These are phyloP conservation scores for Yamadazyma aaseri DNA, from an alignment of 1,139 yeast genomes.

Conservation along the genomic window DNA sequence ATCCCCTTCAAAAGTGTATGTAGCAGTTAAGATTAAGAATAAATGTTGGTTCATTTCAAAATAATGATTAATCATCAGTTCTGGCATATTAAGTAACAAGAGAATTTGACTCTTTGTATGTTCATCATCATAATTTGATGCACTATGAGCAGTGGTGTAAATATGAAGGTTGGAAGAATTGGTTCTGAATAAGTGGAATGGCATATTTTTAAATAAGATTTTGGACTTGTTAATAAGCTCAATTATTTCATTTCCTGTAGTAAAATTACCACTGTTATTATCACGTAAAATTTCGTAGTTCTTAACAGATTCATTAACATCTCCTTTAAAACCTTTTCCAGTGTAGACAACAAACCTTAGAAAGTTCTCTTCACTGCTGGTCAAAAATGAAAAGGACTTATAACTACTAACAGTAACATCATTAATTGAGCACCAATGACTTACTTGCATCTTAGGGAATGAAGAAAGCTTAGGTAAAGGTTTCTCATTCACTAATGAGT, in stretches of 20 bases:
- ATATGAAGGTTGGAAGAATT: slow-evolving; percentile 38
- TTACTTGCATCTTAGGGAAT: slow-evolving; percentile 68
- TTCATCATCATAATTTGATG: slow-evolving; percentile 57
- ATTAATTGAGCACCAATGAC: slow-evolving; percentile 66
- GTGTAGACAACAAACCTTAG: slow-evolving; percentile 29
- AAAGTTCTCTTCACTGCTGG: slow-evolving; percentile 20
- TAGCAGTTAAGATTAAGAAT: slow-evolving; percentile 27
- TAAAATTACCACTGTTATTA: slow-evolving; percentile 6
- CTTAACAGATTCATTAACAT: slow-evolving; percentile 1
- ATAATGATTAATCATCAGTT: slow-evolving; percentile 22
- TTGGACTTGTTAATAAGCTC: slow-evolving; percentile 74
- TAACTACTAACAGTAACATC: slow-evolving; percentile 49
- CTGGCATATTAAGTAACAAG: slow-evolving; percentile 55
- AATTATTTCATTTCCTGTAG: slow-evolving; percentile 44
- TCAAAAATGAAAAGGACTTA: slow-evolving; percentile 22
- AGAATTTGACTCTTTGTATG: slow-evolving; percentile 59
- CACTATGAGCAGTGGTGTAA: slow-evolving; percentile 81
- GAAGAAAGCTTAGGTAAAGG: slow-evolving; percentile 55
- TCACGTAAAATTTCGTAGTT: slow-evolving; percentile 8
- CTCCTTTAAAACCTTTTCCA: slow-evolving; percentile 27
- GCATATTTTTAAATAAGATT: slow-evolving; percentile 73
- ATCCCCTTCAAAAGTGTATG: slow-evolving; percentile 27
- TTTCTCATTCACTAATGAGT: slow-evolving; percentile 81
- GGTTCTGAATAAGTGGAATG: slow-evolving; percentile 76
- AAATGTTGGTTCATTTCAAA: slow-evolving; percentile 26